phyloP scores from a whole-genome alignment of 2,329 filamentous ascomycete species.

The Amauroascus verrucosus region DNA sequence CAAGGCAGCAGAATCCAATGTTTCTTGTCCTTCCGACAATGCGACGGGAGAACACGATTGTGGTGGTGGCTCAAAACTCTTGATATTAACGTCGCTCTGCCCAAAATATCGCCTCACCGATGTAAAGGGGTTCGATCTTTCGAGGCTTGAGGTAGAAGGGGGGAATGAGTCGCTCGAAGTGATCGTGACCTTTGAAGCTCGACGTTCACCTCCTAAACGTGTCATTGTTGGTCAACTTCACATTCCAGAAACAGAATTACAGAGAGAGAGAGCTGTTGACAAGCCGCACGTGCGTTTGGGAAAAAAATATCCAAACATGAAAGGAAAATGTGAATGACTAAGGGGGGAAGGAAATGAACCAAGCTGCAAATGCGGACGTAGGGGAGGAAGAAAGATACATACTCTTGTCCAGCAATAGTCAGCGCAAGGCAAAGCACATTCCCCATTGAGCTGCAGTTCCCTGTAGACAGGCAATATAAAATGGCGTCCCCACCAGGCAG shows the following conservation, averaged over 20 bases:
- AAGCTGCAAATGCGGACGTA: neutral
- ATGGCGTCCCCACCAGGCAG: constrained; percentile 6
- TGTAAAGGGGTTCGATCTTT: constrained; percentile 15
- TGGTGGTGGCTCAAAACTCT: neutral
- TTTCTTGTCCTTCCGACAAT: constrained; percentile 1
- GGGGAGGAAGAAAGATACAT: constrained; percentile 4
- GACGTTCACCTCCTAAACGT: constrained; percentile 10
- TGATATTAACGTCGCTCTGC: constrained; percentile 7
- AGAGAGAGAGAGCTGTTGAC: neutral
- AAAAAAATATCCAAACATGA: neutral
- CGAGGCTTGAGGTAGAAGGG: constrained; percentile 1
- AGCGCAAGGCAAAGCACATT: constrained; percentile 1
- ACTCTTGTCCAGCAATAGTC: constrained; percentile 1
- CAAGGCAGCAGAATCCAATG: neutral
- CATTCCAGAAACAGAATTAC: neutral
- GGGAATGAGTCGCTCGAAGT: neutral
- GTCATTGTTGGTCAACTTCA: neutral
- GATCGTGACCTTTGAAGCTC: constrained; percentile 3
- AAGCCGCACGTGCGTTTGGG: too few relatives aligned
- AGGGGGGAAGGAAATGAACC: neutral
- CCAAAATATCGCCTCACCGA: constrained; percentile 17
- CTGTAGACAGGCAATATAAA: constrained; percentile 10
- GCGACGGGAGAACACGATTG: constrained; percentile 10
- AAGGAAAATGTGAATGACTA: neutral
- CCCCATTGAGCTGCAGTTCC: constrained; percentile 4